Percentiles rank a stretch among this genome's conserved stretches.
phyloP scores from a whole-genome alignment of 345 rosid species.

The Leavenworthia alabamica region DNA sequence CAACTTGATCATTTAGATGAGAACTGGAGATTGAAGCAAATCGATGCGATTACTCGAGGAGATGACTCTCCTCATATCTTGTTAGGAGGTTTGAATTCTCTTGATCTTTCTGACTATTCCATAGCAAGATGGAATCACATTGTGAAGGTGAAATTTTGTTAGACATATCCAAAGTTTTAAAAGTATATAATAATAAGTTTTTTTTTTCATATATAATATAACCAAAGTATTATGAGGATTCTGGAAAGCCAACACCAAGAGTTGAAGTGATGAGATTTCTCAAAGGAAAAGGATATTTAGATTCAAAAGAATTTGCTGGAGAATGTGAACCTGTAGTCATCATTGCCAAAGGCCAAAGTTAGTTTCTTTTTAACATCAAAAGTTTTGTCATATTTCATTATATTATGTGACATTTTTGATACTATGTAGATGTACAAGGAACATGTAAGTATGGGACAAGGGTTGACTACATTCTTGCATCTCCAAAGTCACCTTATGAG shows the following conservation, averaged over 20 bases:
- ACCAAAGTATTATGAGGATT: slow-evolving; percentile 59
- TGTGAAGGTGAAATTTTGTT: slow-evolving; percentile 40
- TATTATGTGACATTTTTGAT: not conserved
- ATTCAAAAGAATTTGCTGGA: slow-evolving; percentile 70
- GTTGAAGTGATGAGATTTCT: slow-evolving; percentile 59
- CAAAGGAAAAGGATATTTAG: slow-evolving; percentile 55
- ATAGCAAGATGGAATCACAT: slow-evolving; percentile 79
- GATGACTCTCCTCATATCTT: slow-evolving; percentile 62
- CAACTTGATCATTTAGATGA: slow-evolving; percentile 91
- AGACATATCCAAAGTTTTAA: not conserved
- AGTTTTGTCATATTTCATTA: not conserved
- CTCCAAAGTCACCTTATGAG: slow-evolving; percentile 51
- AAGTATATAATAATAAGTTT: not conserved
- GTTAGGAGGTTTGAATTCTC: slow-evolving; percentile 75
- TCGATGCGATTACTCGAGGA: slow-evolving; percentile 54
- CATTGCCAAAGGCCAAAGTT: slow-evolving; percentile 92
- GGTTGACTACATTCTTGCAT: slow-evolving; percentile 67
- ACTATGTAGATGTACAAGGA: slow-evolving; percentile 73
- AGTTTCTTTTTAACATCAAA: not conserved
- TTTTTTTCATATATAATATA: not conserved
- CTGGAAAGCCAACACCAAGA: slow-evolving; percentile 87
- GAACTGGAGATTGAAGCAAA: slow-evolving; percentile 91
- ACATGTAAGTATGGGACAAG: slow-evolving; percentile 96
- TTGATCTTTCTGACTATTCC: slow-evolving; percentile 76
- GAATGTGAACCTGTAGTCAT: slow-evolving; percentile 95